Evolutionary conservation across 73 alveolate genomes (phyloP).

Genomic region (Durusdinium trenchii): DNA sequence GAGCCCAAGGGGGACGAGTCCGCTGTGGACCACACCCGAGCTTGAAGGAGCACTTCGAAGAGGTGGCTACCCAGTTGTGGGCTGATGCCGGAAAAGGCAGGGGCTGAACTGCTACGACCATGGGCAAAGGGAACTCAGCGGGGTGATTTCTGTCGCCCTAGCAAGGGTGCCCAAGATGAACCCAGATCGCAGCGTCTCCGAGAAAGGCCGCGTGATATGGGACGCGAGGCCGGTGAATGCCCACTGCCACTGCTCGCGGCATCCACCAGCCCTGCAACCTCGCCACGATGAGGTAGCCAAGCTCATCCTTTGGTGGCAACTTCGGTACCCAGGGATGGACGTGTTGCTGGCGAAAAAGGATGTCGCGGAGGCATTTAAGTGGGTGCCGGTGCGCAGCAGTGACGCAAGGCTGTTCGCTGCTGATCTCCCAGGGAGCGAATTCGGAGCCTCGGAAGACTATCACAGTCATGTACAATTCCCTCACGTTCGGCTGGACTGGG

Average conservation of each 20-base stretch:
- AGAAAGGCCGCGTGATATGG: not conserved
- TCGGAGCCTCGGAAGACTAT: not conserved
- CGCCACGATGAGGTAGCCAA: not conserved
- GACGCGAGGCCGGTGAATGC: not conserved
- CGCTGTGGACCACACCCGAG: not conserved
- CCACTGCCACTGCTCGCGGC: not conserved
- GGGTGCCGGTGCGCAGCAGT: not conserved
- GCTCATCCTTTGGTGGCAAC: not conserved
- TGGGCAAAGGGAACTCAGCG: not conserved
- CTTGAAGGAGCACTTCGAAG: not conserved
- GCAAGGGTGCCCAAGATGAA: conserved; percentile 17
- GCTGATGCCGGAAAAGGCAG: not conserved
- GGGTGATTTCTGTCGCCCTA: not conserved
- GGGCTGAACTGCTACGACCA: not conserved
- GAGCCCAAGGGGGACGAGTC: too few relatives aligned
- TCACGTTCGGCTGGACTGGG: conserved; percentile 42
- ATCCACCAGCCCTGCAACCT: conserved; percentile 25
- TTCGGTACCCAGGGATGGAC: not conserved
- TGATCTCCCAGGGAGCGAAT: not conserved
- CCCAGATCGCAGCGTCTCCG: conserved; percentile 11
- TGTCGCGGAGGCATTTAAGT: not conserved
- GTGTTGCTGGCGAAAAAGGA: not conserved
- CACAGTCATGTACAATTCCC: not conserved
- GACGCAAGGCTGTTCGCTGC: conserved; percentile 5
- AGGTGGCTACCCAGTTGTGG: not conserved